phyloP scores from a whole-genome alignment of 768 basidiomycete genomes.

The Pulveroboletus sp. region DNA sequence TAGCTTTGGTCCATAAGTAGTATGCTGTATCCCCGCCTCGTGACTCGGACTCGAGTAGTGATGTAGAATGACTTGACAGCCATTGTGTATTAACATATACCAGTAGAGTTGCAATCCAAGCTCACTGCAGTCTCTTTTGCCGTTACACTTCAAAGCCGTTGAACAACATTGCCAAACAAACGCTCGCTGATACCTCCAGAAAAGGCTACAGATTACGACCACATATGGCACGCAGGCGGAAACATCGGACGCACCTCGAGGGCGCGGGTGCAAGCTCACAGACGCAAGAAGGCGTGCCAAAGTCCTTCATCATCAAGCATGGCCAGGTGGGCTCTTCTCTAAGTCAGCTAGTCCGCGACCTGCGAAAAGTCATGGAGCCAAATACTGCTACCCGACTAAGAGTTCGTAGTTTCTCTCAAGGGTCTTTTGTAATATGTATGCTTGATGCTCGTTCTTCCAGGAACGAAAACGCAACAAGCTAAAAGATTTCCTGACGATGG shows the following conservation, averaged over 20 bases:
- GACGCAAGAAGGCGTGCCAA: slow-evolving; percentile 50
- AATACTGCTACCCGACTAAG: slow-evolving; percentile 91
- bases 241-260: slow-evolving; percentile 80
- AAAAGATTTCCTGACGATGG: slow-evolving; percentile 92
- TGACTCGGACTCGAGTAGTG: background rate
- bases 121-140: too few relatives aligned
- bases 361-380: slow-evolving; percentile 96
- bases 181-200: slow-evolving; percentile 4
- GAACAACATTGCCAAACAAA: slow-evolving; percentile 26
- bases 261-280: slow-evolving; percentile 25
- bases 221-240: slow-evolving; percentile 58
- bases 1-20: slow-evolving; percentile 23
- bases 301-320: slow-evolving; percentile 96
- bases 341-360: slow-evolving; percentile 84
- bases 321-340: slow-evolving; percentile 88
- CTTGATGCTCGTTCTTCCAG: slow-evolving; percentile 38
- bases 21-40: slow-evolving; percentile 27
- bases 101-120: background rate
- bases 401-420: slow-evolving; percentile 40
- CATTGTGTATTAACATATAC: background rate
- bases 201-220: slow-evolving; percentile 16
- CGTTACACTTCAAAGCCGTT: background rate
- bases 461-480: slow-evolving; percentile 87
- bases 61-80: slow-evolving; percentile 11
- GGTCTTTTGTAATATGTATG: background rate